Evolutionary conservation across 148 eudicot species (phyloP), one percentile per base, ranked within the genome.

Genomic region (Pharnaceum exiguum): DNA sequence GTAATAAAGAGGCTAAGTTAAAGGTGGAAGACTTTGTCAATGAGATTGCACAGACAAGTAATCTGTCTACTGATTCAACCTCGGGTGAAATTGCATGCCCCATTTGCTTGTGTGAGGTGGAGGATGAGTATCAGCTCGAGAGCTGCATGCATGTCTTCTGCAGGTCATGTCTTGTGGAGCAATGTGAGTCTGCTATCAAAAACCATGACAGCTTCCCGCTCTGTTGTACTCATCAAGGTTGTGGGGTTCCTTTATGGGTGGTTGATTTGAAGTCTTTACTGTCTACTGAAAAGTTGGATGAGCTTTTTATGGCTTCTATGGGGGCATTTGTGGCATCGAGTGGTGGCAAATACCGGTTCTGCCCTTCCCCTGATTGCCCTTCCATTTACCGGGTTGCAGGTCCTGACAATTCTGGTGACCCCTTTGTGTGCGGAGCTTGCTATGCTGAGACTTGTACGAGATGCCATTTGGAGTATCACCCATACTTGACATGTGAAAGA

Each of bases 351-450:
- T 89, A 72, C 72, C 32, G 83, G 62, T 94, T 79, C 66, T 94
- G 99, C 67, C 99, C 99, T 10, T 94, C 99, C 4, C 96, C 99
- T 0, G 99, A 94, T 63, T 94, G 99, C 57, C 95, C 95, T 12
- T 81, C 89, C 0, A 80, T 94, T 24, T 94, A 94, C 39, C 57
- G 46, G 55, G 91, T 84, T 17, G 74, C 75, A 0, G 73, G 47
- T 22, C 43, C 75, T 1, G 74, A 17, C n/a, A 43, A 47, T 7
- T 40, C 56, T 0, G 82, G 75, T 2, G 68, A 65, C 42, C 83
- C 82, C 29, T 94, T 89, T 55, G 54, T 63, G 0, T 94, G 99
- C 32, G 99, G 95, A 43, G 95, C 91, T 6, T 94, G 99, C 70
- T 80, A 67, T 21, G 73, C 73, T 5, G 91, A 86, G 75, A 89